Evolutionary conservation across 306 rosid species (phyloP).

Genomic region (Biancaea sappan): DNA sequence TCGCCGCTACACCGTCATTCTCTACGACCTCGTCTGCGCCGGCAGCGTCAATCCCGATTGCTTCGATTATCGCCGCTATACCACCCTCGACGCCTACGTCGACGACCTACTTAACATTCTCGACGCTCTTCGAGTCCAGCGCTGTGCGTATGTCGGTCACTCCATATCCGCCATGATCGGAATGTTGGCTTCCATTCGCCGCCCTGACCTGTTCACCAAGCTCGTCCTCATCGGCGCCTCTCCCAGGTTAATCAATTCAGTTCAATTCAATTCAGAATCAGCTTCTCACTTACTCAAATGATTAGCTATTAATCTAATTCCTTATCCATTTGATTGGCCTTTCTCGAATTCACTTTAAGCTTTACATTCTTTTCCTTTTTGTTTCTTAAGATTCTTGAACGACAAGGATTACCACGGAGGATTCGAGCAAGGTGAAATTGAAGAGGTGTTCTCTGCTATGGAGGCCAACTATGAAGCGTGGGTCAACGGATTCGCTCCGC

Average conservation of each 20-base stretch:
- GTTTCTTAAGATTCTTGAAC: conserved; percentile 61
- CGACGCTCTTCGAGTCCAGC: conserved; percentile 58
- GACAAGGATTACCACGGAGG: conserved; percentile 91
- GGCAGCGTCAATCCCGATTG: conserved; percentile 96
- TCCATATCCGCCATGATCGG: conserved; percentile 98
- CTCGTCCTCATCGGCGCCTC: conserved; percentile 94
- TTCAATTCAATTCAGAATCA: not conserved
- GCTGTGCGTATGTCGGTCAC: conserved; percentile 90
- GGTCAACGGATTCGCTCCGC: conserved; percentile 85
- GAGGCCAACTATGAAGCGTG: conserved; percentile 80
- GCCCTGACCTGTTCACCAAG: conserved; percentile 84
- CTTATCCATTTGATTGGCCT: not conserved
- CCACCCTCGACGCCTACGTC: conserved; percentile 83
- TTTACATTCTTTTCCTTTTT: not conserved
- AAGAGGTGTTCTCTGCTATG: conserved; percentile 72
- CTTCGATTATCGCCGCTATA: conserved; percentile 86
- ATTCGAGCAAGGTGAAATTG: conserved; percentile 68
- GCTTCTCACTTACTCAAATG: not conserved
- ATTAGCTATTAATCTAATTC: not conserved
- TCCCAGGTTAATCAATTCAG: conserved; percentile 51
- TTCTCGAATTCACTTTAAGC: not conserved
- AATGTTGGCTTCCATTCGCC: conserved; percentile 82
- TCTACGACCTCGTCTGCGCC: conserved; percentile 98
- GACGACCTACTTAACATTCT: conserved; percentile 85
- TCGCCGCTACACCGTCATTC: conserved; percentile 67